Base-by-base conservation (phyloP, 148 eudicot species). In the Hydrangea macrophylla region DNA sequence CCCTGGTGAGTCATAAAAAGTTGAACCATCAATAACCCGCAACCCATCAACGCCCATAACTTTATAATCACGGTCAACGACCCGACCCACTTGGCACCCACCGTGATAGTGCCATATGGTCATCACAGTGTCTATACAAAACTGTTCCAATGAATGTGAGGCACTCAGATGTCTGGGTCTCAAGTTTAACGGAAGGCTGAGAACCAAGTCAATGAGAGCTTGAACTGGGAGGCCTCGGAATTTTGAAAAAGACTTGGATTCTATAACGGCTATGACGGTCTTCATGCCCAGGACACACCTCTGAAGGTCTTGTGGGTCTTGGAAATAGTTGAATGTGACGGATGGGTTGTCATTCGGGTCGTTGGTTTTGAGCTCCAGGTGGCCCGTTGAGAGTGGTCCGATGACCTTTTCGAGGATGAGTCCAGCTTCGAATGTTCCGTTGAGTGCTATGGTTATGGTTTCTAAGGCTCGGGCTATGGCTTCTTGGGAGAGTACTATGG, bases 41-140 rank as follows among this genome's bases (percentile, higher is more conserved):
- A 86, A 58, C 13, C 79, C 84, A 9, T 74, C 78, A 1, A 76
- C 68, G 11, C 91, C 91, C 15, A 81, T 39, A 31, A 84, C 84
- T 71, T 67, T 78, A 44, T 86, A 84, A 54, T 86, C 80, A 51
- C 42, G 69, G 72, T 86, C 91, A 20, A 86, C 88, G 2, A 84
- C 91, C 67, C 55, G 73, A 0, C 77, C 79, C 27, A 86, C 86
- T 30, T 77, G 85, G 55, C 88, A 84, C 0, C 91, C 91, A 33
- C 88, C 91, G 44, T 86, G 91, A 50, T 86, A 86, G 53, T 86
- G 90, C 88, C 88, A 86, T 53, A 86, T 83, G 12, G 88, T 86
- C 81, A 86, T 58, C 9, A 86, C 90, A 15, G 90, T 86, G 68
- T 86, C 90, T 8, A 69, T 77, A 56, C 90, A 86, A 44, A 67